Conservation (phyloP, 1,284 basidiomycete species). For the Takashimella tepidaria region DNA sequence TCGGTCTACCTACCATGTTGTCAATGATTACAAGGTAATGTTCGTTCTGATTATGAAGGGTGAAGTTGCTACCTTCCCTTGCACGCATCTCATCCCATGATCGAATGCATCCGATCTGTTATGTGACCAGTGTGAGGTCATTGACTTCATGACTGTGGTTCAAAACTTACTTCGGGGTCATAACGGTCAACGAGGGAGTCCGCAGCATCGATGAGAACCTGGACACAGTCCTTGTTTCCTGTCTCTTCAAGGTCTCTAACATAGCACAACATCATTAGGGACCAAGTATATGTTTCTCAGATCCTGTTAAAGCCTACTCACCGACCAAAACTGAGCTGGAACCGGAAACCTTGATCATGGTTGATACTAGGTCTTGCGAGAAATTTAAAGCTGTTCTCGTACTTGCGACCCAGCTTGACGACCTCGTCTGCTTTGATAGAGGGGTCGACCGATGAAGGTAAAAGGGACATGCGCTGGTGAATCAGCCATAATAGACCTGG, state of each 20-base stretch:
- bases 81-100: conserved; percentile 30
- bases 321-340: conserved; percentile 36
- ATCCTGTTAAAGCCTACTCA: conserved; percentile 14
- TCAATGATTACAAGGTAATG: conserved; percentile 43
- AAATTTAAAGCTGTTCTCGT: conserved; percentile 26
- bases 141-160: not conserved
- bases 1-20: conserved; percentile 31
- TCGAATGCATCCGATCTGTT: conserved; percentile 32
- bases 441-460: conserved; percentile 15
- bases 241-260: conserved; percentile 30
- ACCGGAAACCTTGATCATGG: conserved; percentile 42
- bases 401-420: conserved; percentile 24
- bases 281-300: not conserved
- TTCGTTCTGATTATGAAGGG: conserved; percentile 26
- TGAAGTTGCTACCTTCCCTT: conserved; percentile 17
- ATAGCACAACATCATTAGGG: not conserved
- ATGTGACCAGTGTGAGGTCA: not conserved
- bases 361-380: conserved; percentile 25
- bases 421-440: conserved; percentile 21
- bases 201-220: conserved; percentile 34
- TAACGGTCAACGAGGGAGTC: conserved; percentile 36
- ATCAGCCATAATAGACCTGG: conserved; percentile 37
- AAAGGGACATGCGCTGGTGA: conserved; percentile 25
- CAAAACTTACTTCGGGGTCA: conserved; percentile 18
- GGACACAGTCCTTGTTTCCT: conserved; percentile 21